Percentiles rank a stretch among this genome's conserved stretches.
Conservation (phyloP, 192 early-diverging fungal species). For the Dissophora ornata region DNA sequence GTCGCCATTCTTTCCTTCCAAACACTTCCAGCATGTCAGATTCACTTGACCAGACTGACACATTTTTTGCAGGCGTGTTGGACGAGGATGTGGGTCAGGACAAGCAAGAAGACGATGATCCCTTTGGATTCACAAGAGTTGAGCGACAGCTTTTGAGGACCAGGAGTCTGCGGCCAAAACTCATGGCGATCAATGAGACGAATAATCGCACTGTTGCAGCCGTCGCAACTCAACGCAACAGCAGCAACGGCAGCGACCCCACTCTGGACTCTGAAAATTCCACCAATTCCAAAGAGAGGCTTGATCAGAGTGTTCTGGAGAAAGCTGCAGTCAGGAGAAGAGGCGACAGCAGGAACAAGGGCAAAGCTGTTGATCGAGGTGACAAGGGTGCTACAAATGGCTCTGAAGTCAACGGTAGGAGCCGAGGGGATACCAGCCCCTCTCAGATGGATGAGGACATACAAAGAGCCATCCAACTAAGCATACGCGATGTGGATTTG, state of each 20-base stretch:
- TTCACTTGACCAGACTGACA: too few relatives aligned
- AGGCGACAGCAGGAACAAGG: slow-evolving; percentile 18
- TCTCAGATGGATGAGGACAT: slow-evolving; percentile 10
- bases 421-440: too few relatives aligned
- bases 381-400: too few relatives aligned
- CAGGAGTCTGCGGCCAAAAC: slow-evolving; percentile 7
- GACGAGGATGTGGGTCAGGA: neutral
- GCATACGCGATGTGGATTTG: neutral
- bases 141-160: slow-evolving; percentile 9
- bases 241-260: neutral
- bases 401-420: too few relatives aligned
- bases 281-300: too few relatives aligned
- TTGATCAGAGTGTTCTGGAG: slow-evolving; percentile 12
- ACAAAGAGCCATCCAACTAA: slow-evolving; percentile 10
- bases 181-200: slow-evolving; percentile 20
- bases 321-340: slow-evolving; percentile 9
- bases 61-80: too few relatives aligned
- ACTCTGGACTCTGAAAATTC: too few relatives aligned
- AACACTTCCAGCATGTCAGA: too few relatives aligned
- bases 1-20: too few relatives aligned
- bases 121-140: slow-evolving; percentile 36
- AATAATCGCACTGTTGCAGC: neutral
- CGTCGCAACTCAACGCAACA: neutral
- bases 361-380: slow-evolving; percentile 4
- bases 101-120: slow-evolving; percentile 18